These are phyloP conservation scores for Puccinellia tenuiflora DNA, from an alignment of 176 grass and related monocot species.

Conservation along the genomic window DNA sequence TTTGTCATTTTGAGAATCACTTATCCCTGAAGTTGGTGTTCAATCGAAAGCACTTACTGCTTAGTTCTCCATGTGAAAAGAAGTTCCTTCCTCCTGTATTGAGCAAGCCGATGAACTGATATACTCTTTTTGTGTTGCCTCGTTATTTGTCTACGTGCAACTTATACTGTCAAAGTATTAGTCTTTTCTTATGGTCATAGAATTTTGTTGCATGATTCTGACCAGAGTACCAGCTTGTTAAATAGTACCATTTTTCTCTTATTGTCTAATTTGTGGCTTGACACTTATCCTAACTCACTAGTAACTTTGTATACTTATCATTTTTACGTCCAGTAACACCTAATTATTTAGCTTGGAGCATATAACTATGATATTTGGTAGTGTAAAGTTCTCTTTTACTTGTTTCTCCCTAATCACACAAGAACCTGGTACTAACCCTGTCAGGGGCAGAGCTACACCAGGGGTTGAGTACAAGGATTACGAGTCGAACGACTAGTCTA, in stretches of 20 bases:
- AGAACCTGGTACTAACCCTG: neutral
- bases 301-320: neutral
- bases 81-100: neutral
- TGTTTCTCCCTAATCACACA: neutral
- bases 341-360: too few species aligned
- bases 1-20: neutral
- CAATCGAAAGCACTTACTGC: neutral
- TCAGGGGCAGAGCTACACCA: neutral
- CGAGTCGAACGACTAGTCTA: too few species aligned
- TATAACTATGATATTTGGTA: too few species aligned
- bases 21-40: neutral
- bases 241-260: neutral
- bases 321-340: neutral
- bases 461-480: neutral
- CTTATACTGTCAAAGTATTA: neutral
- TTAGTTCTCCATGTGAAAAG: too few species aligned
- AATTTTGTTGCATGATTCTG: neutral
- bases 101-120: neutral
- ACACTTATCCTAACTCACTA: neutral
- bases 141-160: neutral
- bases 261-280: neutral
- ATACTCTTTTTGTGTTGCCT: neutral
- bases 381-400: too few species aligned
- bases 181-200: neutral
- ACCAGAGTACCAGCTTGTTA: neutral